A percentile compares a stretch with the other conserved stretches of the same genome.
Evolutionary conservation across 441 rosid species (phyloP).

Genomic region (Pelargonium myrrhifolium): DNA sequence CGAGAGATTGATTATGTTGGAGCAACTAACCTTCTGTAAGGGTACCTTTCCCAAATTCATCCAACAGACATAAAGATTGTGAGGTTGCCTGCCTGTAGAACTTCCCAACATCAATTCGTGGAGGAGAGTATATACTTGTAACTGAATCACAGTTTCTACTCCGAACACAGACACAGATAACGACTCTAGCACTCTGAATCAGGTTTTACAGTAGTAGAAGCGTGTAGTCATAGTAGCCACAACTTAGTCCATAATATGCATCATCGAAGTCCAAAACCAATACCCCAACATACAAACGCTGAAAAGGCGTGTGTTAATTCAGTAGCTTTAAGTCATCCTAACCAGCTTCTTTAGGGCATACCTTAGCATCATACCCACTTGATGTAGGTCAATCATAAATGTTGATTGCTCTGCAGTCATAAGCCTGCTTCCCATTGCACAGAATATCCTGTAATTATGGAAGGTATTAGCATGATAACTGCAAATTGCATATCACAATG

Average conservation of each 20-base stretch:
- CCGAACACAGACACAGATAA: neutral
- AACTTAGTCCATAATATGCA: neutral
- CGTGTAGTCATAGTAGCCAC: constrained; percentile 12
- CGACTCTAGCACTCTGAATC: neutral
- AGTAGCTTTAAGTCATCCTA: constrained; percentile 15
- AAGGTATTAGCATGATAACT: constrained; percentile 16
- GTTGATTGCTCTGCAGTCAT: constrained; percentile 92
- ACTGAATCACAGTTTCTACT: neutral
- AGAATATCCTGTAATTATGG: constrained; percentile 65
- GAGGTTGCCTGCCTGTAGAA: constrained; percentile 84
- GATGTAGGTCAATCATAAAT: constrained; percentile 97
- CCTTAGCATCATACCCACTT: constrained; percentile 98
- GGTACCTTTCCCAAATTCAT: constrained; percentile 99
- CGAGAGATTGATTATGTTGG: neutral
- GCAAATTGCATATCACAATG: constrained; percentile 6
- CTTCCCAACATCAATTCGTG: constrained; percentile 19
- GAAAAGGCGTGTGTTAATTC: constrained; percentile 16
- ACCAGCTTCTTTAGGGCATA: constrained; percentile 24
- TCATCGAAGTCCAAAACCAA: constrained; percentile 16
- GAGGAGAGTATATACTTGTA: constrained; percentile 8
- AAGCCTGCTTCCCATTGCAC: constrained; percentile 88
- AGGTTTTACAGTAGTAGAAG: neutral
- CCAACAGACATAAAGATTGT: constrained; percentile 78
- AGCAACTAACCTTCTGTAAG: constrained; percentile 73
- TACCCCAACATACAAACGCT: neutral